Evolutionary conservation across 805 yeast species (phyloP).

Genomic region (Sungouiella thailandica): DNA sequence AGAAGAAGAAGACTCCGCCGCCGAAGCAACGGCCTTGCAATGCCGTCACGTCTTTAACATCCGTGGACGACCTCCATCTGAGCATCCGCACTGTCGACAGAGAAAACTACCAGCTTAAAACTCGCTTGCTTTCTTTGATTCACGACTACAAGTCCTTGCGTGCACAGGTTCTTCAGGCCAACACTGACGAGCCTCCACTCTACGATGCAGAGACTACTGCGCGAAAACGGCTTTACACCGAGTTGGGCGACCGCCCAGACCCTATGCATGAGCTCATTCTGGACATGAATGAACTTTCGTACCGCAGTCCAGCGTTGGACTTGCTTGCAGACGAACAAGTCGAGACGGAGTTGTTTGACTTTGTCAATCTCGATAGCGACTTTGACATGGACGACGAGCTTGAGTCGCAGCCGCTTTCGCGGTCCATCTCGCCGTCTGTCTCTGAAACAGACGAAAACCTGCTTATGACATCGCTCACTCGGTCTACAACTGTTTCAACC

Average conservation of each 20-base stretch:
- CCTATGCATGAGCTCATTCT: conserved; percentile 23
- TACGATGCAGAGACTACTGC: conserved; percentile 17
- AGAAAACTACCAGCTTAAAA: conserved; percentile 34
- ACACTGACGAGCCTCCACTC: conserved; percentile 3
- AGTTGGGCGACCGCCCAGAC: conserved; percentile 11
- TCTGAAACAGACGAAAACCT: conserved; percentile 29
- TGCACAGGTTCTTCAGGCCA: conserved; percentile 21
- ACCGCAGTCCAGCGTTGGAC: conserved; percentile 11
- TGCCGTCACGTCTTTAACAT: not conserved
- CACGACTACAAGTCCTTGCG: conserved; percentile 37
- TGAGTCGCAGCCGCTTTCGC: conserved; percentile 25
- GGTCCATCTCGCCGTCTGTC: conserved; percentile 35
- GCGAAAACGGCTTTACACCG: conserved; percentile 14
- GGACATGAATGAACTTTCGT: conserved; percentile 25
- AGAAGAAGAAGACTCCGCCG: conserved; percentile 8
- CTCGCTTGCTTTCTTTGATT: conserved; percentile 30
- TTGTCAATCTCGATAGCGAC: conserved; percentile 22
- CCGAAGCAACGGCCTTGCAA: conserved; percentile 1
- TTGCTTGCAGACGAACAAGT: conserved; percentile 6
- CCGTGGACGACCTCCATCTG: conserved; percentile 8
- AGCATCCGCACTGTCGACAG: conserved; percentile 19
- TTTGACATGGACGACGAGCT: conserved; percentile 15
- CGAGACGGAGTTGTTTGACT: conserved; percentile 19
- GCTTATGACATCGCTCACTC: conserved; percentile 35
- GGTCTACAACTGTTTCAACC: conserved; percentile 39